phyloP scores from a whole-genome alignment of 108 stramenopile genomes.

The Fragilariopsis cylindrus region DNA sequence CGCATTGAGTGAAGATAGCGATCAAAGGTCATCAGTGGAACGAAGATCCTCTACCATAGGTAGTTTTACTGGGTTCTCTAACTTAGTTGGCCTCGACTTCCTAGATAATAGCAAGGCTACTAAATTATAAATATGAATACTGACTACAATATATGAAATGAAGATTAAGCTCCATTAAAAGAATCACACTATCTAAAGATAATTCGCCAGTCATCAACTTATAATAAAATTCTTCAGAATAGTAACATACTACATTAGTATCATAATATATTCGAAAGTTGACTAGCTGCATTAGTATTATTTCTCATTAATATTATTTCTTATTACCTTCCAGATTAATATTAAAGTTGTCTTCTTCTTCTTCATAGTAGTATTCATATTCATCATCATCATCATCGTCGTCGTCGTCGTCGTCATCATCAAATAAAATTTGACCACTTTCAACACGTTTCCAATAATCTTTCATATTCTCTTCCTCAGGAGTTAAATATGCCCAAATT shows the following conservation, averaged over 20 bases:
- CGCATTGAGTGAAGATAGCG: constrained; percentile 41
- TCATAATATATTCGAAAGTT: too few relatives aligned
- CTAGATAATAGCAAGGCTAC: not conserved
- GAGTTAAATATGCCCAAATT: constrained; percentile 43
- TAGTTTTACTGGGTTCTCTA: constrained; percentile 13
- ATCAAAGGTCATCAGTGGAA: not conserved
- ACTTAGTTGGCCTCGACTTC: constrained; percentile 21
- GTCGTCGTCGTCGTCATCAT: constrained; percentile 41
- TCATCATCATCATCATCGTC: constrained; percentile 29
- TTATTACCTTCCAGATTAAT: too few relatives aligned
- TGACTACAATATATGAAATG: too few relatives aligned
- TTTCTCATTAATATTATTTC: too few relatives aligned
- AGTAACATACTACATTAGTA: too few relatives aligned
- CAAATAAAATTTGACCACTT: constrained; percentile 37
- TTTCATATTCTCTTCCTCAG: constrained; percentile 42
- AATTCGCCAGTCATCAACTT: too few relatives aligned
- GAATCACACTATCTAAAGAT: too few relatives aligned
- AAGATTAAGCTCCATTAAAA: too few relatives aligned
- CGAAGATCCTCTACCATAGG: not conserved
- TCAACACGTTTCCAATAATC: constrained; percentile 46
- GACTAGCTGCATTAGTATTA: too few relatives aligned
- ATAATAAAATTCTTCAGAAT: too few relatives aligned
- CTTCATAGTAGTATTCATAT: constrained; percentile 4
- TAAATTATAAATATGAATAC: too few relatives aligned
- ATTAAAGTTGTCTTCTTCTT: too few relatives aligned